A percentile compares a stretch with the other conserved stretches of the same genome.
These are phyloP conservation scores for Aspergillus thermomutatus DNA, from an alignment of 2,329 filamentous ascomycete species.

Conservation along the genomic window DNA sequence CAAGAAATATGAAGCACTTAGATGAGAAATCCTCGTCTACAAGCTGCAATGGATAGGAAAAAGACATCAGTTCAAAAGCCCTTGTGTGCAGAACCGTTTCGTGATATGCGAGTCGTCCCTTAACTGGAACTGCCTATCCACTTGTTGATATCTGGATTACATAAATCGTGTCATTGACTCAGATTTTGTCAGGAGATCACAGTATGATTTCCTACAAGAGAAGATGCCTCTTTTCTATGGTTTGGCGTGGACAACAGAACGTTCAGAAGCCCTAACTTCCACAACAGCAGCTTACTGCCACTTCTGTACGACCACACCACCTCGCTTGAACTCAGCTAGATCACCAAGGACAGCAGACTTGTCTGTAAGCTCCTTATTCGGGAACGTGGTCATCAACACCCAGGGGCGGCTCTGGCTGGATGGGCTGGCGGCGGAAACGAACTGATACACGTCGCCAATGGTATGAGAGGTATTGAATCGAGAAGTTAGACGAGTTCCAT, in stretches of 20 bases:
- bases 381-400: constrained; percentile 65
- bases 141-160: neutral
- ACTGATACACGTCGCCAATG: constrained; percentile 62
- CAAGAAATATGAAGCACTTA: neutral
- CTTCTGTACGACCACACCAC: constrained; percentile 51
- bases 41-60: neutral
- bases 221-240: neutral
- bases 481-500: constrained; percentile 58
- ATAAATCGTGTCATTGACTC: neutral
- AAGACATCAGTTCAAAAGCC: neutral
- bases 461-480: constrained; percentile 65
- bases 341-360: constrained; percentile 46
- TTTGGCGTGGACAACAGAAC: neutral
- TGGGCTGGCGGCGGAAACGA: constrained; percentile 54
- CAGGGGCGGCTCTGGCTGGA: constrained; percentile 50
- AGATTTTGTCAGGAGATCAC: neutral
- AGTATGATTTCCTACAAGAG: neutral
- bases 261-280: neutral
- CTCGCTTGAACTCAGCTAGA: constrained; percentile 48
- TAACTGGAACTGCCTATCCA: neutral
- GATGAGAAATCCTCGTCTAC: neutral
- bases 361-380: constrained; percentile 60
- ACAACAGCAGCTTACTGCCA: constrained; percentile 32
- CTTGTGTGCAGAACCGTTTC: neutral
- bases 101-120: neutral